These are phyloP conservation scores for Zoysia pacifica DNA, from an alignment of 176 grass and related monocot genomes.

Conservation along the genomic window DNA sequence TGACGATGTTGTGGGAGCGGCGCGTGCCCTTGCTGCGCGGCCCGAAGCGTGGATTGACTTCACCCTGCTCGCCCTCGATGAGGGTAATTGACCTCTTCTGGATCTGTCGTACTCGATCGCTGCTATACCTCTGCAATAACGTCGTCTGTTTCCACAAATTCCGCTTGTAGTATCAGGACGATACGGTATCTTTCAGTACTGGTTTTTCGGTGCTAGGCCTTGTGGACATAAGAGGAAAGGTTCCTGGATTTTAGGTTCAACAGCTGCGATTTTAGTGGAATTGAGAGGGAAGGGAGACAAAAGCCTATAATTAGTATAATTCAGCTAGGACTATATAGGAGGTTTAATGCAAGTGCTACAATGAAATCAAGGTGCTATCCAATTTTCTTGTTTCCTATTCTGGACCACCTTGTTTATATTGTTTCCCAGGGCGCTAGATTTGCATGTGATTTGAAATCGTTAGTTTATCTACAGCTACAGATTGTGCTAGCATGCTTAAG, in stretches of 20 bases:
- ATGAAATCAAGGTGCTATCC: not conserved
- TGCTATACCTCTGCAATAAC: not conserved
- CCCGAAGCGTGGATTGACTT: slow-evolving; percentile 77
- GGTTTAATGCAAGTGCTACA: not conserved
- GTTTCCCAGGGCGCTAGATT: not conserved
- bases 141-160: not conserved
- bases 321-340: not conserved
- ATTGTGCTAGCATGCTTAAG: not conserved
- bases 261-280: not conserved
- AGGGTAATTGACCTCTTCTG: slow-evolving; percentile 21
- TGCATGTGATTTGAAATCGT: not conserved
- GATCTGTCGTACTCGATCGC: no score
- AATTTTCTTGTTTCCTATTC: no score
- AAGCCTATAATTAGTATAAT: not conserved
- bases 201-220: not conserved
- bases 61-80: slow-evolving; percentile 59
- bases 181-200: not conserved
- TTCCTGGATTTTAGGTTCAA: not conserved
- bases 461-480: not conserved
- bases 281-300: not conserved
- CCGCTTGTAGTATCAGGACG: not conserved
- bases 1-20: slow-evolving; percentile 49
- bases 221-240: not conserved
- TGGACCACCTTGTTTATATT: not conserved
- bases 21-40: slow-evolving; percentile 44